Evolutionary conservation across 1,284 basidiomycete genomes (phyloP).

Genomic region (Pseudozyma sp.): DNA sequence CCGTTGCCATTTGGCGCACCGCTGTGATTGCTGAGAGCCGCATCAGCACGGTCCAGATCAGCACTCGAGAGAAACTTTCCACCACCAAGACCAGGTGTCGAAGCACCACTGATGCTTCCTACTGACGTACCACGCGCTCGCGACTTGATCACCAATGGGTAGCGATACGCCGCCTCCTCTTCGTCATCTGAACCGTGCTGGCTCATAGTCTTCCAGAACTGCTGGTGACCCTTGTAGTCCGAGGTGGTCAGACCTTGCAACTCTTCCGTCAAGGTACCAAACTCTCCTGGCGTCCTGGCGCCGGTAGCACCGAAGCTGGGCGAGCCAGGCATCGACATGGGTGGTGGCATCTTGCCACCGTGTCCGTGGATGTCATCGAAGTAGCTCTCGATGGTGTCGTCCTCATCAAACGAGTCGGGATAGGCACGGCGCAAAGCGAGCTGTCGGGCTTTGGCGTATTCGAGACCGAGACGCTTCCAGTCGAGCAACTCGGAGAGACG

Average conservation of each 20-base stretch:
- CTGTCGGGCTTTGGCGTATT: conserved; percentile 95
- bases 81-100: conserved; percentile 60
- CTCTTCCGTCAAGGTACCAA: conserved; percentile 63
- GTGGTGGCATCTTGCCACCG: conserved; percentile 74
- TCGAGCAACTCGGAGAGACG: conserved; percentile 81
- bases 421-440: conserved; percentile 92
- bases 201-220: conserved; percentile 63
- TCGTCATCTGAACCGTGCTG: conserved; percentile 62
- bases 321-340: conserved; percentile 85
- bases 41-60: conserved; percentile 59
- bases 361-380: conserved; percentile 73
- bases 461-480: conserved; percentile 97
- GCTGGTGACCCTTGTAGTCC: conserved; percentile 59
- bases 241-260: conserved; percentile 62
- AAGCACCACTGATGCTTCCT: conserved; percentile 60
- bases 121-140: conserved; percentile 57
- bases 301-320: conserved; percentile 73
- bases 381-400: conserved; percentile 75
- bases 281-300: conserved; percentile 61
- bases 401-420: conserved; percentile 84
- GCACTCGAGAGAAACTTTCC: conserved; percentile 57
- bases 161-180: conserved; percentile 53
- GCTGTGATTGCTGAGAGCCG: conserved; percentile 57
- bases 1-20: conserved; percentile 32
- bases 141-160: conserved; percentile 60